Percentiles rank a stretch among this genome's conserved stretches.
Evolutionary conservation across 805 yeast species (phyloP).

Genomic region (Blastobotrys parvus): DNA sequence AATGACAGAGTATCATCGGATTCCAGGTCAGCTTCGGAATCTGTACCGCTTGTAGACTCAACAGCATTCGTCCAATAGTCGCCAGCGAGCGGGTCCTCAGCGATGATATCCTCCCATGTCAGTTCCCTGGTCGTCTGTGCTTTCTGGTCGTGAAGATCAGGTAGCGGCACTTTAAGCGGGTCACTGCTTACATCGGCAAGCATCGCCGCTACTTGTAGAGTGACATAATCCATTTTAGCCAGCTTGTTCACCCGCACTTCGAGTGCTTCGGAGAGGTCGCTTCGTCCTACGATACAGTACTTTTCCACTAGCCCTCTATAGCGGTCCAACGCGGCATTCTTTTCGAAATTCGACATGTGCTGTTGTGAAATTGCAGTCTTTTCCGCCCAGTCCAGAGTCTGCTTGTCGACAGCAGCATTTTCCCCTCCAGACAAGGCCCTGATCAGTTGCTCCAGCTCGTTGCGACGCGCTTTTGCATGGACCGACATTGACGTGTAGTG

Average conservation of each 20-base stretch:
- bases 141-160: not conserved
- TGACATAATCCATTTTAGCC: slow-evolving; percentile 15
- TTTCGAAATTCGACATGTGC: slow-evolving; percentile 9
- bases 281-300: slow-evolving; percentile 23
- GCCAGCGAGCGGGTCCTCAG: slow-evolving; percentile 23
- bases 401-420: not conserved
- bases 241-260: slow-evolving; percentile 7
- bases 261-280: slow-evolving; percentile 20
- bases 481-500: not conserved
- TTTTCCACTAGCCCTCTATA: slow-evolving; percentile 22
- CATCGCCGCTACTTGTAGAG: slow-evolving; percentile 13
- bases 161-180: slow-evolving; percentile 2
- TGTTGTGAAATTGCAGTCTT: not conserved
- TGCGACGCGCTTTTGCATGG: not conserved
- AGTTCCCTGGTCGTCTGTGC: slow-evolving; percentile 4
- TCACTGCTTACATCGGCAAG: slow-evolving; percentile 16
- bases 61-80: slow-evolving; percentile 21
- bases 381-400: slow-evolving; percentile 6
- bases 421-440: not conserved
- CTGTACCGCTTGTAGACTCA: not conserved
- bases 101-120: slow-evolving; percentile 22
- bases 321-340: slow-evolving; percentile 11
- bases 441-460: not conserved
- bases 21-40: not conserved
- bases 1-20: too few species aligned